phyloP scores from a whole-genome alignment of 163 green algal genomes.

The Coccomyxa subellipsoidea region DNA sequence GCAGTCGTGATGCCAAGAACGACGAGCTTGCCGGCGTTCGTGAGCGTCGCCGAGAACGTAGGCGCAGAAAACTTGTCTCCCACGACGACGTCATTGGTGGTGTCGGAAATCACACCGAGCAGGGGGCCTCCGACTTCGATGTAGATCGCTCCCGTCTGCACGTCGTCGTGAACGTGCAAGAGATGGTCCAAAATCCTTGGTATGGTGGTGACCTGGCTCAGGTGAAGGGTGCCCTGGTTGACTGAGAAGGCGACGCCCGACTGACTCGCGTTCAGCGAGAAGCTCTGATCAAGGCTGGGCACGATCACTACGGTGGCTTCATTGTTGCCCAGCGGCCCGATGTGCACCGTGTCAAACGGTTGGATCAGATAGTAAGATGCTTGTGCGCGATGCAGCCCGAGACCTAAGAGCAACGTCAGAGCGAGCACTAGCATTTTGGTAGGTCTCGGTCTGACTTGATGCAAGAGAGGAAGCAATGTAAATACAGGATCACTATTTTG shows the following conservation, averaged over 20 bases:
- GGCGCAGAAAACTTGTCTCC: neutral
- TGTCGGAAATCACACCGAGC: neutral
- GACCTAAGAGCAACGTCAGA: neutral
- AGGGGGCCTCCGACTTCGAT: neutral
- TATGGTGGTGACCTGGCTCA: neutral
- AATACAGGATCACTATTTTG: too few species aligned
- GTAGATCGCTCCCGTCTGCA: neutral
- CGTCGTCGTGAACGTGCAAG: neutral
- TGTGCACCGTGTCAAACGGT: neutral
- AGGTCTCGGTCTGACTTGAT: neutral
- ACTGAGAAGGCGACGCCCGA: neutral
- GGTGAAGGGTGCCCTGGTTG: neutral
- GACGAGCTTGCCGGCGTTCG: neutral
- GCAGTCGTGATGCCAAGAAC: neutral
- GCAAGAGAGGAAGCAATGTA: too few species aligned
- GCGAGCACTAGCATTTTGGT: neutral
- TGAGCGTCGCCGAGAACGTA: neutral
- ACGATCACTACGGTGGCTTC: neutral
- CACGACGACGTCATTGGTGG: constrained; percentile 4
- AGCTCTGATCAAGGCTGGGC: neutral
- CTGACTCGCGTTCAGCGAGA: neutral
- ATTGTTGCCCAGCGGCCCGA: neutral
- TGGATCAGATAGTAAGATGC: neutral
- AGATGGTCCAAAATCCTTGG: neutral
- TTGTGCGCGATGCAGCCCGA: neutral